phyloP scores from a whole-genome alignment of 2,329 filamentous ascomycete species.

The Cercospora citrullina region DNA sequence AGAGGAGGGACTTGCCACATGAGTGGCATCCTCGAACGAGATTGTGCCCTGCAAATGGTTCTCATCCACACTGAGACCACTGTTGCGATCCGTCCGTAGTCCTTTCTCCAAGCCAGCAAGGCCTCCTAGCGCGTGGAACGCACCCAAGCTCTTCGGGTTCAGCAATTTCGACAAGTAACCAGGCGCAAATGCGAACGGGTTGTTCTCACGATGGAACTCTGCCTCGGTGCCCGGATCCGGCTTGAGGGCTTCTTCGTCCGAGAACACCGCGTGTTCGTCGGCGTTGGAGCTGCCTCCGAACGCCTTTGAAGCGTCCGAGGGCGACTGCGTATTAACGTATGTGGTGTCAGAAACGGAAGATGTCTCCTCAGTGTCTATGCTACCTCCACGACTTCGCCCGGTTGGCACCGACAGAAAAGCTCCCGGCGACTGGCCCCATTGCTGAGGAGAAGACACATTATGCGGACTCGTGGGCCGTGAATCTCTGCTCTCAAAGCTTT shows the following conservation, averaged over 20 bases:
- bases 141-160: constrained; percentile 74
- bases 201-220: constrained; percentile 74
- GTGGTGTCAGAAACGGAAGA: constrained; percentile 63
- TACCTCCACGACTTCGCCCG: constrained; percentile 63
- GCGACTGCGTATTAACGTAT: constrained; percentile 52
- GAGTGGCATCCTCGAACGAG: constrained; percentile 63
- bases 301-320: constrained; percentile 32
- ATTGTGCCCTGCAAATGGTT: constrained; percentile 62
- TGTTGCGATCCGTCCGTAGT: constrained; percentile 62
- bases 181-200: constrained; percentile 80
- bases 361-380: constrained; percentile 63
- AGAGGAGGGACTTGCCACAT: constrained; percentile 32
- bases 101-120: constrained; percentile 72
- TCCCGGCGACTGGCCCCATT: constrained; percentile 52
- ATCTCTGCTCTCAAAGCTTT: constrained; percentile 65
- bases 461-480: constrained; percentile 66
- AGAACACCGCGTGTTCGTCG: constrained; percentile 56
- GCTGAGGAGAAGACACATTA: constrained; percentile 65
- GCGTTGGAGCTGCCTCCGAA: constrained; percentile 36
- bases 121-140: constrained; percentile 74
- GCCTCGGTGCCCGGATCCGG: constrained; percentile 74
- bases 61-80: constrained; percentile 72
- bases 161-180: constrained; percentile 80
- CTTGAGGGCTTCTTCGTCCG: constrained; percentile 67
- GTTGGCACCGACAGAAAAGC: constrained; percentile 65